Conservation (phyloP, 176 grass and related monocot genomes). For the Juncus effusus region DNA sequence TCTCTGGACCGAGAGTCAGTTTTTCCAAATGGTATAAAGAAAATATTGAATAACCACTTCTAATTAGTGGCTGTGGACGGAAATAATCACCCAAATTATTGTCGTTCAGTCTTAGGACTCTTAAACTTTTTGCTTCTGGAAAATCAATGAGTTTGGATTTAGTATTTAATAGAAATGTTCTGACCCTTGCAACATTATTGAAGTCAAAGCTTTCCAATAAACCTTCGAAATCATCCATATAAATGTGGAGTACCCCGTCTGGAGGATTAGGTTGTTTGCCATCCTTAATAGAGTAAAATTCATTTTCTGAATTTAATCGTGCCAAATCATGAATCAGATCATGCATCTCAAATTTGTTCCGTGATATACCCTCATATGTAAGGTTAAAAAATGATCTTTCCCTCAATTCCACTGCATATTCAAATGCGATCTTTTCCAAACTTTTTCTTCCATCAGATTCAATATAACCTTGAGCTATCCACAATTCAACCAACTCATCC, state of each 20-base stretch:
- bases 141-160: neutral
- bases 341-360: conserved; percentile 1
- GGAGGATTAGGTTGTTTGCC: neutral
- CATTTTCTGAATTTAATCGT: neutral
- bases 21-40: too few species aligned
- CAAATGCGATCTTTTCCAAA: conserved; percentile 6
- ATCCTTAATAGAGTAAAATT: neutral
- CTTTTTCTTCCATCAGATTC: neutral
- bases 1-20: too few species aligned
- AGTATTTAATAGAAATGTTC: neutral
- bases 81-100: too few species aligned
- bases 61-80: too few species aligned
- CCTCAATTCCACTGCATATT: neutral
- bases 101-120: neutral
- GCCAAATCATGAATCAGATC: conserved; percentile 6
- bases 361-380: neutral
- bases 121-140: neutral
- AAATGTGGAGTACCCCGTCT: conserved; percentile 1
- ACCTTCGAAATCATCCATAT: neutral
- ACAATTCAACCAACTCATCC: conserved; percentile 2
- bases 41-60: too few species aligned
- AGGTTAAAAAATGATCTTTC: neutral
- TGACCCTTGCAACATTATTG: neutral
- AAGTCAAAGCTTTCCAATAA: neutral
- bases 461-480: conserved; percentile 24